phyloP scores from a whole-genome alignment of 2,329 filamentous ascomycete genomes.

The Beauveria sp. region DNA sequence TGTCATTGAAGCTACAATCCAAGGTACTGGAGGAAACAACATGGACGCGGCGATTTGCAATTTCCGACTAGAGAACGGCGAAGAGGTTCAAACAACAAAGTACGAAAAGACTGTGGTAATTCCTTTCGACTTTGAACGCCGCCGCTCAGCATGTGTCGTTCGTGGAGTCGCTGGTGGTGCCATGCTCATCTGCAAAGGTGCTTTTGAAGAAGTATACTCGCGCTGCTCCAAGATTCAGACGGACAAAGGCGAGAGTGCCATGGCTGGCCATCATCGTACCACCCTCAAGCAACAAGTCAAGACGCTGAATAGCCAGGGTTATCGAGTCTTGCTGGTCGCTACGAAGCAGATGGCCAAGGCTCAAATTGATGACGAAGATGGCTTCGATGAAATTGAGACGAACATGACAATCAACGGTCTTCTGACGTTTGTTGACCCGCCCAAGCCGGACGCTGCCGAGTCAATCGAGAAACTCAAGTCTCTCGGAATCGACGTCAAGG shows the following conservation, averaged over 20 bases:
- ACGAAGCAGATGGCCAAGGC: slow-evolving; percentile 15
- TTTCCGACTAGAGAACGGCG: slow-evolving; percentile 12
- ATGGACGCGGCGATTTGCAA: slow-evolving; percentile 21
- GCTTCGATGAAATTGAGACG: slow-evolving; percentile 17
- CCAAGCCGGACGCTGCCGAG: slow-evolving; percentile 21
- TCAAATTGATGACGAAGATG: slow-evolving; percentile 15
- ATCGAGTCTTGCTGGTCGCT: slow-evolving; percentile 19
- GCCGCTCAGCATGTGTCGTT: slow-evolving; percentile 18
- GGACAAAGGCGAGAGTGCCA: slow-evolving; percentile 11
- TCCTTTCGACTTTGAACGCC: slow-evolving; percentile 22
- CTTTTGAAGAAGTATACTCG: slow-evolving; percentile 21
- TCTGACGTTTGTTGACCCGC: slow-evolving; percentile 22
- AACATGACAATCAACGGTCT: slow-evolving; percentile 21
- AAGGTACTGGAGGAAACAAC: slow-evolving; percentile 22
- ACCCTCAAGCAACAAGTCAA: slow-evolving; percentile 13
- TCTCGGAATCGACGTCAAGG: slow-evolving; percentile 22
- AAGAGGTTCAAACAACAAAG: slow-evolving; percentile 15
- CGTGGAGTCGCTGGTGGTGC: slow-evolving; percentile 17
- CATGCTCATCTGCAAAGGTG: slow-evolving; percentile 23
- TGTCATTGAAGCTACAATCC: slow-evolving; percentile 19
- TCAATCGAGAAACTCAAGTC: slow-evolving; percentile 18
- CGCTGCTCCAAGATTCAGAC: slow-evolving; percentile 17
- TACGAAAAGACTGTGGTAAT: slow-evolving; percentile 19
- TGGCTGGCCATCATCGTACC: slow-evolving; percentile 15
- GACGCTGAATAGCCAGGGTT: slow-evolving; percentile 16